These are phyloP conservation scores for Teratosphaeria zuluensis DNA, from an alignment of 2,329 filamentous ascomycete species.

Conservation along the genomic window DNA sequence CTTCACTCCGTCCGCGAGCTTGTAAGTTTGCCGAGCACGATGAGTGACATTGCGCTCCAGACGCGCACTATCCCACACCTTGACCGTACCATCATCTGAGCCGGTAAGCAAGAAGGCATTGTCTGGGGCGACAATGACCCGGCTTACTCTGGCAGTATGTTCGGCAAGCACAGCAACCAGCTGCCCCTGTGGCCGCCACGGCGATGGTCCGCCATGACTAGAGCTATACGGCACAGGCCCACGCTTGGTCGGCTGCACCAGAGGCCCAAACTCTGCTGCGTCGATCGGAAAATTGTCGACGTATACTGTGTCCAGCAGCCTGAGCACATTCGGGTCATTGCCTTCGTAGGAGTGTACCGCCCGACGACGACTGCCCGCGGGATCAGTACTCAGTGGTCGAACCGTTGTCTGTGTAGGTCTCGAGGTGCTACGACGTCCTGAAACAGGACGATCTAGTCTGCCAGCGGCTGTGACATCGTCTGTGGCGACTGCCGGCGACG, in stretches of 20 bases:
- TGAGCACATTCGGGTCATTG: conserved; percentile 54
- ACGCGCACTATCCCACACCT: conserved; percentile 83
- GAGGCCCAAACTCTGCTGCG: conserved; percentile 62
- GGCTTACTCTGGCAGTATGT: conserved; percentile 71
- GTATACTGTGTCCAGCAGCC: conserved; percentile 75
- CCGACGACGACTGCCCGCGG: conserved; percentile 11
- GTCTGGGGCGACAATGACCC: conserved; percentile 74
- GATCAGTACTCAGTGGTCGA: conserved; percentile 8
- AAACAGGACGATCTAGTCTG: conserved; percentile 46
- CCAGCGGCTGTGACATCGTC: conserved; percentile 56
- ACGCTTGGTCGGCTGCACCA: conserved; percentile 58
- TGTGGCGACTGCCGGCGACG: conserved; percentile 54
- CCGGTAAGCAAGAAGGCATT: conserved; percentile 92
- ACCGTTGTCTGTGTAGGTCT: conserved; percentile 20
- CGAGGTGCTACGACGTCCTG: conserved; percentile 15
- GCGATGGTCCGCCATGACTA: conserved; percentile 9
- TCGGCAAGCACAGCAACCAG: conserved; percentile 84
- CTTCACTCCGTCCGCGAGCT: conserved; percentile 58
- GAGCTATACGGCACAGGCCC: conserved; percentile 34
- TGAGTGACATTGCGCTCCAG: conserved; percentile 87
- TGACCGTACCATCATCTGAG: conserved; percentile 82
- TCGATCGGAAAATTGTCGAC: conserved; percentile 53
- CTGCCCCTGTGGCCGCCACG: conserved; percentile 74
- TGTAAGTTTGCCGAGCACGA: conserved; percentile 76
- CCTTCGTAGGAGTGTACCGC: conserved; percentile 69